Evolutionary conservation across 2,329 filamentous ascomycete genomes (phyloP), one percentile per base, ranked within the genome.

Genomic region (Coniochaeta sp.): DNA sequence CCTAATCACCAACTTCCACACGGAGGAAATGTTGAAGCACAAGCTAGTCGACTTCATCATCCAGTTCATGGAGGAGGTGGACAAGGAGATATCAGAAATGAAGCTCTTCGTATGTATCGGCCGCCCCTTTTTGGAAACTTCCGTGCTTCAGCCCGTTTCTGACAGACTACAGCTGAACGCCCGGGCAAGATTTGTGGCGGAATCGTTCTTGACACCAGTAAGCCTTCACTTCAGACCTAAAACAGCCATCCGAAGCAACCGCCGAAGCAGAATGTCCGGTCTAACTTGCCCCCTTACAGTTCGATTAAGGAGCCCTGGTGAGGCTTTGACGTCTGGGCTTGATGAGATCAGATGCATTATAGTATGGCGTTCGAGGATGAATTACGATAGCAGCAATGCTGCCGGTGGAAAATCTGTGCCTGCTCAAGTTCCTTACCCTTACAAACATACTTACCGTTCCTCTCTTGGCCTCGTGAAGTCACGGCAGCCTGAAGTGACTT

Each of bases 51-150:
- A 99, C 74, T 99, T 99, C 71, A 96, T 99, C 67, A 97, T 99
- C 66, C 89, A 98, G 71, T 99, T 99, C 71, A 98, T 99, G 93
- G 93, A 99, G 76, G 95, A 99, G 74, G 96, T 99, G 4, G 96
- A 99, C 76, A 99, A 99, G 82, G 95, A 99, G 76, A 99, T 99
- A 62, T 98, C 95, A 3, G 96, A 99, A 79, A 98, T 99, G 95
- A 99, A 99, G 84, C 89, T 99, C 70, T 99, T 99, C 76, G 93
- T 97, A 84, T 67, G 91, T 81, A 47, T 26, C 14, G 17, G 47
- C 14, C 17, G 10, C 42, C 14, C 55, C 14, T 7, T 10, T 3
- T 24, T 9, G 6, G 24, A 26, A 58, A 32, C 12, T 9, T 14
- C 14, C 30, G 4, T 52, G 1, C 58, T 58, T 62, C 65, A 36